Conservation (phyloP, 2,329 filamentous ascomycete species). For the Penicillium vulpinum region DNA sequence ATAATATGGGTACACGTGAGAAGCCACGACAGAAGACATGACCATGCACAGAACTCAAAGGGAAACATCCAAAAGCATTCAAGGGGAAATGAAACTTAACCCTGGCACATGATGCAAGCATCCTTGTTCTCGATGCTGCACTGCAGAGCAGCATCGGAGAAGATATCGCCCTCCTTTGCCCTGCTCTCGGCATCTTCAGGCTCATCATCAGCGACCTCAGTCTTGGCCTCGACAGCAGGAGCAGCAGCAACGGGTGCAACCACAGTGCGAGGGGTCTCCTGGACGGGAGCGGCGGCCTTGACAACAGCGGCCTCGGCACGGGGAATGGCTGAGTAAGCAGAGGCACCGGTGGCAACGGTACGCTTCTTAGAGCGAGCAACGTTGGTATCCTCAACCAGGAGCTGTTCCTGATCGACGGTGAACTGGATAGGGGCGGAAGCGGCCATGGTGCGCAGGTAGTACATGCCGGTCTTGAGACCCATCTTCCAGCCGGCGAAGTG, state of each 20-base stretch:
- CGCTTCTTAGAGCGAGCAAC: slow-evolving; percentile 73
- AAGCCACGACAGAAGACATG: slow-evolving; percentile 1
- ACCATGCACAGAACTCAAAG: slow-evolving; percentile 15
- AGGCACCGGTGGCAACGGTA: slow-evolving; percentile 58
- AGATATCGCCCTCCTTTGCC: slow-evolving; percentile 86
- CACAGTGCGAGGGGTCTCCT: slow-evolving; percentile 43
- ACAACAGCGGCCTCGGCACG: slow-evolving; percentile 63
- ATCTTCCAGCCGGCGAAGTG: slow-evolving; percentile 99
- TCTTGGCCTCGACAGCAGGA: slow-evolving; percentile 62
- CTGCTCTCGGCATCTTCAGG: slow-evolving; percentile 70
- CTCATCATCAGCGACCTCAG: slow-evolving; percentile 58
- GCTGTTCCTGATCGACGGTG: slow-evolving; percentile 94
- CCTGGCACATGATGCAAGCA: slow-evolving; percentile 94
- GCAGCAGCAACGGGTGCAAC: slow-evolving; percentile 63
- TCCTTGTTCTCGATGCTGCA: slow-evolving; percentile 99
- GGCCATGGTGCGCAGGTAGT: slow-evolving; percentile 97
- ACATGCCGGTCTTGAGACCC: slow-evolving; percentile 99
- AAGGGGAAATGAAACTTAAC: slow-evolving; percentile 52
- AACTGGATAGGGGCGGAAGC: slow-evolving; percentile 97
- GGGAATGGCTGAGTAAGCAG: slow-evolving; percentile 62
- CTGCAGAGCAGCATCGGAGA: slow-evolving; percentile 84
- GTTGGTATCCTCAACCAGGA: slow-evolving; percentile 82
- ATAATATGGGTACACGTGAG: slow-evolving; percentile 32
- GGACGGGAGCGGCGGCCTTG: slow-evolving; percentile 33
- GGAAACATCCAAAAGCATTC: slow-evolving; percentile 16